Evolutionary conservation across 176 grass and related monocot species (phyloP), one percentile per base, ranked within the genome.

Genomic region (Alloteropsis semialata): DNA sequence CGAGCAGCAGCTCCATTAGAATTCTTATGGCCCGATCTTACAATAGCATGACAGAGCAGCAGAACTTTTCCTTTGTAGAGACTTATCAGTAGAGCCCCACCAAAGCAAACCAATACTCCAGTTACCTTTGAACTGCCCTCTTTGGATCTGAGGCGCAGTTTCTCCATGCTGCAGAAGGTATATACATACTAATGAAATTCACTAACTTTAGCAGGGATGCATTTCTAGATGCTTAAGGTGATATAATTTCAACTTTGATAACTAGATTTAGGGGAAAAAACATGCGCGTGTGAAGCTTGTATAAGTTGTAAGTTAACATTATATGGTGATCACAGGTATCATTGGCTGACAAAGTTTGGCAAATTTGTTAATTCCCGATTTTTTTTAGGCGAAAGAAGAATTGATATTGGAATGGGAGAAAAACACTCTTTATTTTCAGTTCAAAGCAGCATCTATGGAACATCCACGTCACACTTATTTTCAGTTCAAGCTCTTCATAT

Each of bases 141-240:
- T 18, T 46, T 78, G 28, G 76, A 48, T 64, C 62, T 44, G 10
- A 78, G 27, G 75, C 27, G 75, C 25, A 46, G 42, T 39, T 62
- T 45, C 39, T 77, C 75, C 75, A 78, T 78, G 16, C 25, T 78
- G 57, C 57, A 62, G 60, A 77, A 77, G 29, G 59, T 17, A 27
- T 19, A 6, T 50, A 50, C 6, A 50, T 51, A 51, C 49, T 1
- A 6, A 53, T 22, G 19, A 22, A 53, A 51, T 51, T 32, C 27
- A 32, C 59, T 16, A 14, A 30, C 59, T 62, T 62, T 12, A 62
- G 28, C 59, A 62, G 28, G 29, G n/a, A 60, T 62, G 28, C 13
- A 62, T 32, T 30, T 30, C 58, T 56, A 56, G 8, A 24, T 24
- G 27, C 49, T 21, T 53, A 8, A 53, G 18, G 1, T 21, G 50